Base-by-base conservation (phyloP, 352 stramenopile genomes). In the Thalassiosira delicatula region DNA sequence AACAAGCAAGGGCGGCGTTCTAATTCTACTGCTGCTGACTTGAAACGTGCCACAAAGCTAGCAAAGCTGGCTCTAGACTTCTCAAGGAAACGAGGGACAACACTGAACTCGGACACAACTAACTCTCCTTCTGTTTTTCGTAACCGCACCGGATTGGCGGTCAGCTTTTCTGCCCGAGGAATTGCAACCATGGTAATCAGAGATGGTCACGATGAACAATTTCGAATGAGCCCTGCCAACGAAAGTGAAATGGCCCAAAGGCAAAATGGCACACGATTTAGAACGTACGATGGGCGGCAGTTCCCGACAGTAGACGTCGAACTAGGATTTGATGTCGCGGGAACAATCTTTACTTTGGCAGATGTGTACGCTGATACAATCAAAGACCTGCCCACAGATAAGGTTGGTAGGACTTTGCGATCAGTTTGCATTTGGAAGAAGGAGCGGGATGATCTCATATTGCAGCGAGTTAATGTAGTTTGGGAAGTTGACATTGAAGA, bases 401-500 rank as follows among this genome's bases (percentile, higher is more conserved):
- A 86, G 74, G 78, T 90, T 65, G 87, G 83, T 9, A 85, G 46
- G 29, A 71, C 17, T 59, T 21, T 81, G 23, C 49, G 76, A 69
- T 17, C 49, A 27, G 62, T 88, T 21, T 33, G 49, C 29, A 23
- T 88, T 60, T 70, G 32, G 35, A 62, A 76, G 30, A 61, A 71
- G 32, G 35, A 57, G 27, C 11, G 19, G 57, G 23, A 66, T 21
- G 44, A 17, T 69, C 7, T 65, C 17, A 40, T 76, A 12, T 76
- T 57, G 1, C 27, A 56, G 25, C 19, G 30, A 8, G 19, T 74
- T 23, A 66, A 67, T 62, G 17, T 92, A 40, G 56, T 91, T 33
- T 92, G 88, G 88, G 81, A 69, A 9, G 86, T 92, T 7, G 75
- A 88, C 44, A 69, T 92, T 33, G 78, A 90, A 70, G 84, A 92